Conservation (phyloP, 768 basidiomycete genomes). For the Pleurotus sapidus region DNA sequence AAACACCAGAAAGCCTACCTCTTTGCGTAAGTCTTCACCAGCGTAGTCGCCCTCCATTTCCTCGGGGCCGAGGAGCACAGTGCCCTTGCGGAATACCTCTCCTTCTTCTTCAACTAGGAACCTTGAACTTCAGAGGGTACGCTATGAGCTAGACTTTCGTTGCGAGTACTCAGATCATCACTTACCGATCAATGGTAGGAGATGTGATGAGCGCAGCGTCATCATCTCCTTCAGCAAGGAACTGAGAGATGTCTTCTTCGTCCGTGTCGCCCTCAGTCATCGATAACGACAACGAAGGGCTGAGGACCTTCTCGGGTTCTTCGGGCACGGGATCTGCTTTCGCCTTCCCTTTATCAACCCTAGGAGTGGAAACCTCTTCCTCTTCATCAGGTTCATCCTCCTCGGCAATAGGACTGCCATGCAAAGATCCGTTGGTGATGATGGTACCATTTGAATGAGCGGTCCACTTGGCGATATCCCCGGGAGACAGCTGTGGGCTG, state of each 20-base stretch:
- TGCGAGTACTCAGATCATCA: not conserved
- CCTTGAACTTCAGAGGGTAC: constrained; percentile 49
- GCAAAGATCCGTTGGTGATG: constrained; percentile 1
- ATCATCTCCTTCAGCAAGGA: constrained; percentile 30
- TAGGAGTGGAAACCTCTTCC: constrained; percentile 52
- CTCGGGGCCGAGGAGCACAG: constrained; percentile 72
- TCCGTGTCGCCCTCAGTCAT: constrained; percentile 47
- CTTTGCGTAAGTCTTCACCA: constrained; percentile 83
- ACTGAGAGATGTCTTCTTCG: constrained; percentile 36
- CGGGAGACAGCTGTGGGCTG: not conserved
- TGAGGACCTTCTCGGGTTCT: constrained; percentile 67
- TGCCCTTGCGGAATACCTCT: constrained; percentile 92
- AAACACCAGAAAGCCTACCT: constrained; percentile 42
- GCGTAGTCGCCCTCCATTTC: constrained; percentile 90
- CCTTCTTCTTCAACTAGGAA: constrained; percentile 93
- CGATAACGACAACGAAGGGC: constrained; percentile 49
- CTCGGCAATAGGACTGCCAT: constrained; percentile 7
- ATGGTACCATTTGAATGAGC: constrained; percentile 13
- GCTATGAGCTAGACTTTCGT: constrained; percentile 1
- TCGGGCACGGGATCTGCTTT: constrained; percentile 68
- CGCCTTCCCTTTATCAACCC: constrained; percentile 77
- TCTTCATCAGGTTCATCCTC: constrained; percentile 15
- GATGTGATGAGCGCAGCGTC: constrained; percentile 17
- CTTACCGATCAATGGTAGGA: constrained; percentile 52
- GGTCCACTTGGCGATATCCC: constrained; percentile 6